Percentiles rank a stretch among this genome's conserved stretches.
These are phyloP conservation scores for Podosphaera leucotricha DNA, from an alignment of 2,329 filamentous ascomycete genomes.

Conservation along the genomic window DNA sequence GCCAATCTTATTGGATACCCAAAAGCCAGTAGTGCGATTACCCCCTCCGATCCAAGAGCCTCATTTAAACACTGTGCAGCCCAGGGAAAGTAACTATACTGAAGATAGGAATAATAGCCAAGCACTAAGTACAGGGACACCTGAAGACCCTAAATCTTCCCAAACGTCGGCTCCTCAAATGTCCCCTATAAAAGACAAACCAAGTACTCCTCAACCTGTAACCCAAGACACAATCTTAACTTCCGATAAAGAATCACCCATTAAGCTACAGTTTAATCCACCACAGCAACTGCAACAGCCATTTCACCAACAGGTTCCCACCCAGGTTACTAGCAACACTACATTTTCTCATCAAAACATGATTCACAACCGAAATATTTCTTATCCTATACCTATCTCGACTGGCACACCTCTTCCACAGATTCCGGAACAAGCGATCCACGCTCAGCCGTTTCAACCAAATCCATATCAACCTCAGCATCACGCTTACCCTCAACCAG, in stretches of 20 bases:
- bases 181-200: too few relatives aligned
- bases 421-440: constrained; percentile 78
- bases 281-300: constrained; percentile 54
- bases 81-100: too few relatives aligned
- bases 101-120: too few relatives aligned
- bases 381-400: constrained; percentile 46
- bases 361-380: constrained; percentile 38
- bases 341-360: constrained; percentile 27
- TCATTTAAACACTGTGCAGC: background rate
- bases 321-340: constrained; percentile 41
- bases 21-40: constrained; percentile 58
- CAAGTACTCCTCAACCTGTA: constrained; percentile 33
- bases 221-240: constrained; percentile 89
- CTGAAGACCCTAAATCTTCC: too few relatives aligned
- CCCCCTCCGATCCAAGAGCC: constrained; percentile 30
- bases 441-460: constrained; percentile 75
- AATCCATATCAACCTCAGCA: constrained; percentile 32
- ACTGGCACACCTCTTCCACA: constrained; percentile 67
- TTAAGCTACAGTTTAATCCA: constrained; percentile 26
- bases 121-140: too few relatives aligned
- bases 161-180: too few relatives aligned
- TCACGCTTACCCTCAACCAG: constrained; percentile 31
- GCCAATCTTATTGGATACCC: constrained; percentile 33
- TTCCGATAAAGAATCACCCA: constrained; percentile 71
- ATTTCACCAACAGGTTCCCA: constrained; percentile 85